phyloP scores from a whole-genome alignment of 2,329 filamentous ascomycete species.

The Hymenoscyphus repandus region DNA sequence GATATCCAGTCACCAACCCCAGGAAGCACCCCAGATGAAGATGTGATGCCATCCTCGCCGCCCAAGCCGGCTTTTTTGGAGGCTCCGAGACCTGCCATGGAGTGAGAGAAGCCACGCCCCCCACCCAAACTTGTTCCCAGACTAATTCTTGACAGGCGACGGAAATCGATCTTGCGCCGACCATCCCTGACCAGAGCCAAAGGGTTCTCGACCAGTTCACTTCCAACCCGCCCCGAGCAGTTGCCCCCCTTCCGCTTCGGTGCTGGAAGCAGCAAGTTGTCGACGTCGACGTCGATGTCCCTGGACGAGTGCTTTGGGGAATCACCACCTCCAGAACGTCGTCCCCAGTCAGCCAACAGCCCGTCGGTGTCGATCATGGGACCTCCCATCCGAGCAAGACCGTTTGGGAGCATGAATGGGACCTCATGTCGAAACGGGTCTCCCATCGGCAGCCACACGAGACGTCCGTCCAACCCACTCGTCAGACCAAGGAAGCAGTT shows the following conservation, averaged over 20 bases:
- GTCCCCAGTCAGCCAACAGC: slow-evolving; percentile 56
- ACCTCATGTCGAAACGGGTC: slow-evolving; percentile 65
- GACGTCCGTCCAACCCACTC: slow-evolving; percentile 68
- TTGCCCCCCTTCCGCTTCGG: slow-evolving; percentile 74
- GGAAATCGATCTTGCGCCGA: slow-evolving; percentile 63
- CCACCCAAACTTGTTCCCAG: slow-evolving; percentile 7
- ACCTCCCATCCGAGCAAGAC: slow-evolving; percentile 58
- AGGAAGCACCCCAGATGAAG: slow-evolving; percentile 37
- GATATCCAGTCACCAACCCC: slow-evolving; percentile 71
- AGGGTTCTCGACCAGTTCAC: slow-evolving; percentile 62
- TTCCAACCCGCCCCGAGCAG: slow-evolving; percentile 61
- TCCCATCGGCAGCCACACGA: slow-evolving; percentile 63
- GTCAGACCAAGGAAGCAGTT: slow-evolving; percentile 81
- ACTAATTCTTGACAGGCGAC: slow-evolving; percentile 45
- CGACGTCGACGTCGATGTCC: slow-evolving; percentile 54
- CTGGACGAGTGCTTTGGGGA: slow-evolving; percentile 74
- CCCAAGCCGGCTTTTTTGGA: slow-evolving; percentile 45
- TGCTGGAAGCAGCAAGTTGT: slow-evolving; percentile 43
- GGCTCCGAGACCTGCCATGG: slow-evolving; percentile 43
- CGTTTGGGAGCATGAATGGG: slow-evolving; percentile 55
- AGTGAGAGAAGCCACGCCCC: slow-evolving; percentile 42
- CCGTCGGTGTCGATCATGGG: slow-evolving; percentile 49
- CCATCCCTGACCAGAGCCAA: slow-evolving; percentile 73
- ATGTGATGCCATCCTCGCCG: slow-evolving; percentile 52
- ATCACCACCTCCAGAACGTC: slow-evolving; percentile 69